Evolutionary conservation across 2,329 filamentous ascomycete genomes (phyloP).

Genomic region (Elsinoe ampelina): DNA sequence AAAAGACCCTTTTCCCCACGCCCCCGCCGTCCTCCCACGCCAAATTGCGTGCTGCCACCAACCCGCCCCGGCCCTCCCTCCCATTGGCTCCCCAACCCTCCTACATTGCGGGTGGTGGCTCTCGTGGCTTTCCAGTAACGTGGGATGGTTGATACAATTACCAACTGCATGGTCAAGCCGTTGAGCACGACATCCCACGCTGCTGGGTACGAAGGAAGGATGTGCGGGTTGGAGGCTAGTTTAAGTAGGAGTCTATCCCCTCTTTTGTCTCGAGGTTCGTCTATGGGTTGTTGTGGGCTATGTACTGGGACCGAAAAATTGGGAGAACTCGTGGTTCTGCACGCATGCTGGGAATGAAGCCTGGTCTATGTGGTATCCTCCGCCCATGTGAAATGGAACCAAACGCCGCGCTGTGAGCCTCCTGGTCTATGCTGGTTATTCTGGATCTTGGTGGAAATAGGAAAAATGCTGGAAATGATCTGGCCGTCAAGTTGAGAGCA

Average conservation of each 20-base stretch:
- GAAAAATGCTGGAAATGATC: neutral
- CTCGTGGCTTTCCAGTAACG: neutral
- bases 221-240: neutral
- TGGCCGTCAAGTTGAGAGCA: neutral
- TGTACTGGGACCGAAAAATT: neutral
- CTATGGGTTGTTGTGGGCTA: neutral
- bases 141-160: conserved; percentile 5
- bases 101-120: neutral
- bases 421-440: neutral
- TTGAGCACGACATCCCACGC: conserved; percentile 9
- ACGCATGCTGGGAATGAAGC: neutral
- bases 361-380: conserved; percentile 7
- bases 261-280: neutral
- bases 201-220: neutral
- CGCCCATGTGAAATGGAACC: neutral
- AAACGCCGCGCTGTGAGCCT: conserved; percentile 1
- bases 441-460: neutral
- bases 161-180: neutral
- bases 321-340: neutral
- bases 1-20: neutral
- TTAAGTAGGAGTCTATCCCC: neutral
- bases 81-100: neutral
- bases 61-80: neutral
- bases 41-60: conserved; percentile 4
- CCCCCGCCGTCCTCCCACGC: neutral